These are phyloP conservation scores for Suillus alpinus DNA, from an alignment of 768 basidiomycete species.

Conservation along the genomic window DNA sequence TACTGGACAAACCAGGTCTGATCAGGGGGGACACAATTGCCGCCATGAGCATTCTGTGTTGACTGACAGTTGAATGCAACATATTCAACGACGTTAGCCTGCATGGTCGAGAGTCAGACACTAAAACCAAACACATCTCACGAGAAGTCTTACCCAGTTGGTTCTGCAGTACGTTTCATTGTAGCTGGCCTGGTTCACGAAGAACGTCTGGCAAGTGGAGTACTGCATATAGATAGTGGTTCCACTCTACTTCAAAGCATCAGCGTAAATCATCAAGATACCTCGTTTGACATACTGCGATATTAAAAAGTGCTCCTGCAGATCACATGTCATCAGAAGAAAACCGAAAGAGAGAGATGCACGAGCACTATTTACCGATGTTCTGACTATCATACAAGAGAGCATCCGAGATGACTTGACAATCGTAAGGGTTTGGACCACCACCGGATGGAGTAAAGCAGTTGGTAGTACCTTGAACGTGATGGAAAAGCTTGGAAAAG, in stretches of 20 bases:
- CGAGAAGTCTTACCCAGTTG: conserved; percentile 38
- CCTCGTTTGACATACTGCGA: conserved; percentile 2
- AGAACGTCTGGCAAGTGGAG: conserved; percentile 43
- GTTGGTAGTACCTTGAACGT: conserved; percentile 32
- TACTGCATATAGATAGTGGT: conserved; percentile 32
- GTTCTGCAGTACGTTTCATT: conserved; percentile 43
- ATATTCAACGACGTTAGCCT: conserved; percentile 40
- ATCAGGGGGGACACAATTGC: conserved; percentile 45
- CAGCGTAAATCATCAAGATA: not conserved
- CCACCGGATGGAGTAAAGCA: conserved; percentile 46
- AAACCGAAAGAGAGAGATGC: not conserved
- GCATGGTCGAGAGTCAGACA: not conserved
- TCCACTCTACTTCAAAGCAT: conserved; percentile 3
- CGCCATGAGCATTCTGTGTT: conserved; percentile 49
- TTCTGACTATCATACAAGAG: conserved; percentile 46
- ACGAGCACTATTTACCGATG: conserved; percentile 28
- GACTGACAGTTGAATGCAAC: conserved; percentile 47
- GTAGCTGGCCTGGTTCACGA: conserved; percentile 44
- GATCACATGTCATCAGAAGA: not conserved
- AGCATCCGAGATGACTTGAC: conserved; percentile 48
- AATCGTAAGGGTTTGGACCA: conserved; percentile 48
- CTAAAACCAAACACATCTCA: not conserved
- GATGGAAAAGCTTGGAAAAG: not conserved
- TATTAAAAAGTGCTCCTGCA: conserved; percentile 11
- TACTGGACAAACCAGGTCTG: conserved; percentile 51